Conservation (phyloP, 192 early-diverging fungal species). For the Podila clonocystis region DNA sequence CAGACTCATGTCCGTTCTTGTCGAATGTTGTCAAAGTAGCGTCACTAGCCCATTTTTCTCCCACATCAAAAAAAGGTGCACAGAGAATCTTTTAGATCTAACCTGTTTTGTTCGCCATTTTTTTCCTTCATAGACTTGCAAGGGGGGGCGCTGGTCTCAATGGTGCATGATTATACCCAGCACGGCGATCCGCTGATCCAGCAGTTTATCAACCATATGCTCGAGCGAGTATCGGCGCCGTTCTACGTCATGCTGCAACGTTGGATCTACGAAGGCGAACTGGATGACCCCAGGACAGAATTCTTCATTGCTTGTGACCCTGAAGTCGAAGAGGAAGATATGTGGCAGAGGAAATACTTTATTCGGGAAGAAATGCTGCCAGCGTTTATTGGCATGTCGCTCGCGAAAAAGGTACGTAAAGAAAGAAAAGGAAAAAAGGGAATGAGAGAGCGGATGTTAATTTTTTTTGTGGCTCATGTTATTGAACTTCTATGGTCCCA, state of each 20-base stretch:
- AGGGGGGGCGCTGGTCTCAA: conserved; percentile 78
- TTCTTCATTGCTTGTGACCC: conserved; percentile 83
- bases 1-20: conserved; percentile 76
- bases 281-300: conserved; percentile 91
- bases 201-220: conserved; percentile 76
- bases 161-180: conserved; percentile 82
- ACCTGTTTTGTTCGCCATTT: background rate
- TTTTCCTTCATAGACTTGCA: conserved; percentile 56
- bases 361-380: conserved; percentile 88
- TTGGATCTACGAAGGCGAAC: conserved; percentile 96
- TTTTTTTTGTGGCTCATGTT: background rate
- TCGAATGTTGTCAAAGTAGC: conserved; percentile 68
- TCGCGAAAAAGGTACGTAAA: conserved; percentile 80
- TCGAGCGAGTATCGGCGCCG: conserved; percentile 83
- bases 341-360: conserved; percentile 86
- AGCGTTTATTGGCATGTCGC: conserved; percentile 73
- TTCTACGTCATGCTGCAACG: conserved; percentile 90
- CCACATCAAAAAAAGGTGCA: too few species aligned
- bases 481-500: too few species aligned
- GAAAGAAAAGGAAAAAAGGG: background rate
- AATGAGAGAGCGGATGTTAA: background rate
- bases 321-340: conserved; percentile 68
- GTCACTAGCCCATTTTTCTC: background rate
- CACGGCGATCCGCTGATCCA: conserved; percentile 94
- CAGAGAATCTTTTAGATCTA: background rate